Evolutionary conservation across 2,329 filamentous ascomycete genomes (phyloP).

Genomic region (Metarhizium humberi): DNA sequence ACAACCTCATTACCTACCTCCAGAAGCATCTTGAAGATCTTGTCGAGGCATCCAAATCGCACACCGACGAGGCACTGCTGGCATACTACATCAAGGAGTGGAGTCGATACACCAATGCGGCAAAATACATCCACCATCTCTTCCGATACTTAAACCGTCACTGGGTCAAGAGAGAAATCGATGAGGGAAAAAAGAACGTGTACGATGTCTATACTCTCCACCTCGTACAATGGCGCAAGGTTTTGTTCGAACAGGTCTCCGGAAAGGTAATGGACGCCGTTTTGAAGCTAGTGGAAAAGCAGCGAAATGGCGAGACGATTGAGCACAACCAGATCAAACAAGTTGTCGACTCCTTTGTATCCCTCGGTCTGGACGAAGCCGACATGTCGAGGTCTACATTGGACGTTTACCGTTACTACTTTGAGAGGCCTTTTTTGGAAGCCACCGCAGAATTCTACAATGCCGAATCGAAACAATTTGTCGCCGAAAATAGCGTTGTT

Average conservation of each 20-base stretch:
- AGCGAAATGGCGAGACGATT: constrained; percentile 94
- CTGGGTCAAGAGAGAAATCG: constrained; percentile 98
- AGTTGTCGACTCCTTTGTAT: constrained; percentile 94
- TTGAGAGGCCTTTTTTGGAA: constrained; percentile 83
- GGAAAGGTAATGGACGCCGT: constrained; percentile 92
- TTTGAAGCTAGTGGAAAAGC: constrained; percentile 89
- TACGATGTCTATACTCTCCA: constrained; percentile 98
- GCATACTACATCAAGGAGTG: constrained; percentile 95
- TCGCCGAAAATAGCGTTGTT: constrained; percentile 93
- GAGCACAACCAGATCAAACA: constrained; percentile 95
- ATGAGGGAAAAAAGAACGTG: constrained; percentile 96
- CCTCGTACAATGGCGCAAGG: constrained; percentile 87
- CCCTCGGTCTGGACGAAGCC: constrained; percentile 84
- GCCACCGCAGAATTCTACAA: constrained; percentile 83
- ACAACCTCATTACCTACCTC: constrained; percentile 80
- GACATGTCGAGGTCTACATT: constrained; percentile 91
- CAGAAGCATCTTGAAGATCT: constrained; percentile 66
- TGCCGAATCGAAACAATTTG: constrained; percentile 85
- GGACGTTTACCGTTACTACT: constrained; percentile 87
- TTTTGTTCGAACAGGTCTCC: constrained; percentile 78
- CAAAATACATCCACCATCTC: constrained; percentile 94
- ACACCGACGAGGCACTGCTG: constrained; percentile 83
- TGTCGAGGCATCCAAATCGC: constrained; percentile 61
- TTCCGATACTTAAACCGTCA: constrained; percentile 95
- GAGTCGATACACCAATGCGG: constrained; percentile 89